Conservation (phyloP, 495 filamentous ascomycete species). For the Haplographium delicatum region DNA sequence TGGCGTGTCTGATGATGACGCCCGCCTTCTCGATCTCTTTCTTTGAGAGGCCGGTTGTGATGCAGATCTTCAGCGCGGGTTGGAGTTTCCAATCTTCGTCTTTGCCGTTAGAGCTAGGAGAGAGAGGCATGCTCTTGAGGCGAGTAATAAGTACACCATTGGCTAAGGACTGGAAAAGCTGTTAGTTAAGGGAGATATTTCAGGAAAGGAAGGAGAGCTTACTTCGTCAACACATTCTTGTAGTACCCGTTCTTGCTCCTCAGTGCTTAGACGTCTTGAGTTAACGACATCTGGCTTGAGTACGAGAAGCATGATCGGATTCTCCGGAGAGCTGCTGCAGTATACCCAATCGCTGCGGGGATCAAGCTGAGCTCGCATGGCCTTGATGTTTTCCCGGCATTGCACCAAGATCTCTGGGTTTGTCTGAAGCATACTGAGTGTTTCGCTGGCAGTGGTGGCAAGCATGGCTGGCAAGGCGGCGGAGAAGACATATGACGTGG, state of each 20-base stretch:
- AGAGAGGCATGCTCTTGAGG: conserved; percentile 68
- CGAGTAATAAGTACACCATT: conserved; percentile 87
- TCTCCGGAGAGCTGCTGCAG: conserved; percentile 77
- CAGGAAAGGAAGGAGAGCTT: conserved; percentile 22
- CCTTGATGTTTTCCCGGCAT: conserved; percentile 74
- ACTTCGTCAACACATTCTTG: conserved; percentile 95
- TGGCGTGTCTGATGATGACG: conserved; percentile 79
- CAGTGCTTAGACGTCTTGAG: conserved; percentile 57
- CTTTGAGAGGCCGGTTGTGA: conserved; percentile 79
- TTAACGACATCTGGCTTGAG: conserved; percentile 77
- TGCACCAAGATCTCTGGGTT: conserved; percentile 70
- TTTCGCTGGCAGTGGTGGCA: conserved; percentile 90
- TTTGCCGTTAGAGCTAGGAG: conserved; percentile 52
- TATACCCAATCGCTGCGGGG: conserved; percentile 87
- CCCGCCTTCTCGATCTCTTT: conserved; percentile 96
- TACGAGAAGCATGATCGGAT: conserved; percentile 79
- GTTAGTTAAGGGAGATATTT: conserved; percentile 3
- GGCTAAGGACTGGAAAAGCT: conserved; percentile 51
- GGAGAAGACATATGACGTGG: conserved; percentile 88
- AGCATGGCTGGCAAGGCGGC: conserved; percentile 90
- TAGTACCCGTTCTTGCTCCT: conserved; percentile 79
- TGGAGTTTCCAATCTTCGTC: conserved; percentile 56
- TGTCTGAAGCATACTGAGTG: conserved; percentile 74
- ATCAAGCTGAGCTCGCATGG: conserved; percentile 82
- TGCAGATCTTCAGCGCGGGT: conserved; percentile 84